These are phyloP conservation scores for Suillus subluteus DNA, from an alignment of 768 basidiomycete genomes.

Conservation along the genomic window DNA sequence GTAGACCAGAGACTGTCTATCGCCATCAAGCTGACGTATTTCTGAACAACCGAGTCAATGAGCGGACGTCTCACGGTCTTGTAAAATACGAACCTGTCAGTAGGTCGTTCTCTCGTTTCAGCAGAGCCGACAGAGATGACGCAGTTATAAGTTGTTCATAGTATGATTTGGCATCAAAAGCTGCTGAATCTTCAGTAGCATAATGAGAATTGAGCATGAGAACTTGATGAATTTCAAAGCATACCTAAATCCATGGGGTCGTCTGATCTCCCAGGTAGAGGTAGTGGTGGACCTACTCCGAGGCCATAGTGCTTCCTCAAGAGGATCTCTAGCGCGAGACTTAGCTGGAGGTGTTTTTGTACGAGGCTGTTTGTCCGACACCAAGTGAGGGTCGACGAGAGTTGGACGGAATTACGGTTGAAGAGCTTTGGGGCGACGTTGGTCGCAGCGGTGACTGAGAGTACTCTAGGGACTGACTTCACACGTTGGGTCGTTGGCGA, in stretches of 20 bases:
- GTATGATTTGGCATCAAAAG: conserved; percentile 82
- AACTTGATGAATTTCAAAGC: conserved; percentile 20
- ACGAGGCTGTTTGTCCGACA: conserved; percentile 26
- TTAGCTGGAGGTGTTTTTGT: conserved; percentile 41
- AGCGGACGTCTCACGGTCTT: neutral
- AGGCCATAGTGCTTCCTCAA: conserved; percentile 88
- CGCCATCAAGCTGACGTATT: conserved; percentile 85
- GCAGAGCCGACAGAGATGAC: conserved; percentile 67
- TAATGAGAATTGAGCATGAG: conserved; percentile 1
- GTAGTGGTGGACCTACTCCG: conserved; percentile 71
- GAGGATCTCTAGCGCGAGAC: conserved; percentile 71
- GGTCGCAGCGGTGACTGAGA: conserved; percentile 52
- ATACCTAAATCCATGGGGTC: conserved; percentile 86
- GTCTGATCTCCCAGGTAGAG: conserved; percentile 54
- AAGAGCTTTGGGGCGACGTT: conserved; percentile 35
- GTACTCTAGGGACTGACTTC: conserved; percentile 37
- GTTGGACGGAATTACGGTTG: conserved; percentile 18
- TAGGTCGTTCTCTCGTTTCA: conserved; percentile 85
- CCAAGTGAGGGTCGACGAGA: conserved; percentile 19
- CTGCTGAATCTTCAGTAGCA: conserved; percentile 63
- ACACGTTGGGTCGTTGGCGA: conserved; percentile 22
- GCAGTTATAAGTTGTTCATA: conserved; percentile 88
- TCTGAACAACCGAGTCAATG: conserved; percentile 48
- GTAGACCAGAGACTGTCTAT: conserved; percentile 89
- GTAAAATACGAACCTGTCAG: conserved; percentile 52